Evolutionary conservation across 768 basidiomycete species (phyloP).

Genomic region (Mycena venus): DNA sequence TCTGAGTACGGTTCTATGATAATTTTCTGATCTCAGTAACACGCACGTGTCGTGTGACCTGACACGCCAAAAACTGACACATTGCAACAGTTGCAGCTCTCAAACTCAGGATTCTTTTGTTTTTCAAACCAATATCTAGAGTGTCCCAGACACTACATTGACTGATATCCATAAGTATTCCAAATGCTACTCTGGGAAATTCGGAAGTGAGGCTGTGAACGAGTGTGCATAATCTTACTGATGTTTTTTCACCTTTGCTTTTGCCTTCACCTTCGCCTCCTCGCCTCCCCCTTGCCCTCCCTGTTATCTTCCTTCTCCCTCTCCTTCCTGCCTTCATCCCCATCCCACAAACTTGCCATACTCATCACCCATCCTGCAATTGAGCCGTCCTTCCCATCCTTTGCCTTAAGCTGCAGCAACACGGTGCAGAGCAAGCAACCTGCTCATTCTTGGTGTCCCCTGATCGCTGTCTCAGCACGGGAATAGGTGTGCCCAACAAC

Average conservation of each 20-base stretch:
- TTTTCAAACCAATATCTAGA: no score
- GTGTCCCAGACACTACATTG: no score
- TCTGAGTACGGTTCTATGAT: no score
- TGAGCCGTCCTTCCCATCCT: slow-evolving; percentile 56
- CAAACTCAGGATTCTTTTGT: no score
- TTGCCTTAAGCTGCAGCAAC: slow-evolving; percentile 13
- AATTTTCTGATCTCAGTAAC: no score
- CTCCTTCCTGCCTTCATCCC: slow-evolving; percentile 42
- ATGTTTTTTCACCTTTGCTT: slow-evolving; percentile 45
- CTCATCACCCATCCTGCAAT: slow-evolving; percentile 87
- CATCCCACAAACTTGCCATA: slow-evolving; percentile 70
- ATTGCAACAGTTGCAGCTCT: no score
- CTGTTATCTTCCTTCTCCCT: slow-evolving; percentile 49
- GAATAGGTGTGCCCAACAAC: slow-evolving; percentile 28
- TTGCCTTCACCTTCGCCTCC: slow-evolving; percentile 46
- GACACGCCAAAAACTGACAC: no score
- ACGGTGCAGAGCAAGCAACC: slow-evolving; percentile 54
- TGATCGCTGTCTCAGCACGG: slow-evolving; percentile 49
- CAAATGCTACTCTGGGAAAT: no score
- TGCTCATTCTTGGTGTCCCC: slow-evolving; percentile 50
- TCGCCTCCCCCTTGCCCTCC: slow-evolving; percentile 52
- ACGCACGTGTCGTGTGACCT: no score
- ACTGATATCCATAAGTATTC: no score
- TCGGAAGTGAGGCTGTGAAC: no score
- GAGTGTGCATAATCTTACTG: no score